A percentile compares a stretch with the other conserved stretches of the same genome.
Conservation (phyloP, 2,329 filamentous ascomycete species). For the Colletotrichum sp. region DNA sequence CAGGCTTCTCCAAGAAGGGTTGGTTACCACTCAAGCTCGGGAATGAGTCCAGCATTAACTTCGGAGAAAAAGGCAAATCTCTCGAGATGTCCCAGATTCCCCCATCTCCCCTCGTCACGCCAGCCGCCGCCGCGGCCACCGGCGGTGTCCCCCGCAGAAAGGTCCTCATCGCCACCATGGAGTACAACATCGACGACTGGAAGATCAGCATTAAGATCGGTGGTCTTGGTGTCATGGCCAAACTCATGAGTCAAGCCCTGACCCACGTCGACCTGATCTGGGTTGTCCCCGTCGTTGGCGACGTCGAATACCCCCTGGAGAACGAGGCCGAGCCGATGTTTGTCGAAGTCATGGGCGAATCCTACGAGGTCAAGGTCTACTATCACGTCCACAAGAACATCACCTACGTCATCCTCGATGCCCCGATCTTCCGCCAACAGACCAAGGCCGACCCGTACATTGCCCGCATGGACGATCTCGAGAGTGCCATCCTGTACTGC, state of each 20-base stretch:
- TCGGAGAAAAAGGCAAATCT: conserved; percentile 32
- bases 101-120: conserved; percentile 10
- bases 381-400: conserved; percentile 70
- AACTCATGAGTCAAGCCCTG: conserved; percentile 71
- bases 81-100: conserved; percentile 24
- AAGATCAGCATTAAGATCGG: conserved; percentile 75
- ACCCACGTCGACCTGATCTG: conserved; percentile 70
- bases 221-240: conserved; percentile 73
- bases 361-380: conserved; percentile 67
- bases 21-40: conserved; percentile 30
- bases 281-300: conserved; percentile 68
- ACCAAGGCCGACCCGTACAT: conserved; percentile 69
- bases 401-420: conserved; percentile 71
- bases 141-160: conserved; percentile 46
- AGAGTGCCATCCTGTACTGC: conserved; percentile 71
- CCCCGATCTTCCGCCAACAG: conserved; percentile 70
- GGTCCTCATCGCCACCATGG: conserved; percentile 72
- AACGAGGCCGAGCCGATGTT: conserved; percentile 64
- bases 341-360: conserved; percentile 64
- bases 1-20: conserved; percentile 28
- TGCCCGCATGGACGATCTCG: conserved; percentile 71
- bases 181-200: conserved; percentile 76
- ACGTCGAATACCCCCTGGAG: conserved; percentile 67
- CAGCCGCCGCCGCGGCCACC: conserved; percentile 17
- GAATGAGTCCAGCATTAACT: conserved; percentile 33